These are phyloP conservation scores for Stephania japonica DNA, from an alignment of 164 flowering plant species.

Conservation along the genomic window DNA sequence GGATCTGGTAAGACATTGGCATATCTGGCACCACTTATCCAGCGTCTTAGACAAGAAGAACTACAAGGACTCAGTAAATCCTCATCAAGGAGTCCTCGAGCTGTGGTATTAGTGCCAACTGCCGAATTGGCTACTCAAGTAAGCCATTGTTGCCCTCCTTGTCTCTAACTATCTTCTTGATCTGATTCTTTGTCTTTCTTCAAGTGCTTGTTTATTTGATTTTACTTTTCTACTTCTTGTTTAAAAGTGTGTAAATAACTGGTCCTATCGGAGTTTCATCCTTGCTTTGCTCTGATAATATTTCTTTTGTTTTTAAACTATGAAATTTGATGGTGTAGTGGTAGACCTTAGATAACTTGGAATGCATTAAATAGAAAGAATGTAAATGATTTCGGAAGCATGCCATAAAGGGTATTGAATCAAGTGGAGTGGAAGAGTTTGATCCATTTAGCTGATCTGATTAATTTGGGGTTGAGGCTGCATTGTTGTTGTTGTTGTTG, in stretches of 20 bases:
- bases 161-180: not conserved
- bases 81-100: conserved; percentile 61
- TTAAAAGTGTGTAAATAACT: not conserved
- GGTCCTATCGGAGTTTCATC: no score
- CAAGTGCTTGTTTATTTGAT: not conserved
- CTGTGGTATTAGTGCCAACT: conserved; percentile 79
- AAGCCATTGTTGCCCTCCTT: conserved; percentile 13
- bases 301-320: no score
- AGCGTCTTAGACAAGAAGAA: conserved; percentile 83
- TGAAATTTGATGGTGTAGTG: no score
- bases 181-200: not conserved
- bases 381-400: no score
- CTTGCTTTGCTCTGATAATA: no score
- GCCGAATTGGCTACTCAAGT: conserved; percentile 98
- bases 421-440: no score
- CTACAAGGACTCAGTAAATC: conserved; percentile 69
- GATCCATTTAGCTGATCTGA: no score
- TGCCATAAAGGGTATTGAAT: no score
- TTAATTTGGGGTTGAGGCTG: no score
- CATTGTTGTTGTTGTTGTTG: no score
- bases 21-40: conserved; percentile 77
- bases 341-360: no score
- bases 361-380: no score
- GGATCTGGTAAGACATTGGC: conserved; percentile 98
- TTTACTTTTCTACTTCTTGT: not conserved